Evolutionary conservation across 768 basidiomycete genomes (phyloP).

Genomic region (Lentinula lateritia): DNA sequence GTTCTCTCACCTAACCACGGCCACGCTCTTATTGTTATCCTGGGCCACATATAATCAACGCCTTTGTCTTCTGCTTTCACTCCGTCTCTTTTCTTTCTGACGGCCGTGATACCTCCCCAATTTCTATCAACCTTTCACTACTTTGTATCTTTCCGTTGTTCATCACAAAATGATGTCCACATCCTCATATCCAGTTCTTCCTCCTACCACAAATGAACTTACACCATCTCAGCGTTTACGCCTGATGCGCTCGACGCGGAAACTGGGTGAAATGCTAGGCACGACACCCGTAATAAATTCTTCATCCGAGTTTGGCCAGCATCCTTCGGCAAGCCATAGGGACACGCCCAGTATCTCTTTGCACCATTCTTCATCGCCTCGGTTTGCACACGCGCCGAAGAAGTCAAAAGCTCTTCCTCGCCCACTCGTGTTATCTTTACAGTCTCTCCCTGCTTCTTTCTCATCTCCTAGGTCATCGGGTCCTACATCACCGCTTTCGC

Average conservation of each 20-base stretch:
- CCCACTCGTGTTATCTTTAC: slow-evolving; percentile 6
- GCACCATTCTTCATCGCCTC: slow-evolving; percentile 1
- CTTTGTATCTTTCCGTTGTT: too few species aligned
- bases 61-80: not conserved
- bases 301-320: slow-evolving; percentile 2
- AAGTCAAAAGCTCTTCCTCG: slow-evolving; percentile 8
- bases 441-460: slow-evolving; percentile 3
- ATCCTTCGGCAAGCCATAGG: slow-evolving; percentile 5
- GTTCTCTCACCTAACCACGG: not conserved
- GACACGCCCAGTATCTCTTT: slow-evolving; percentile 3
- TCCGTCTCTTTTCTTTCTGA: not conserved
- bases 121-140: not conserved
- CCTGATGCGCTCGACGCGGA: slow-evolving; percentile 53
- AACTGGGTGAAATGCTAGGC: slow-evolving; percentile 51
- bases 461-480: not conserved
- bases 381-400: not conserved
- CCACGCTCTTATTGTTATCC: not conserved
- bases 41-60: not conserved
- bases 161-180: not conserved
- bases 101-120: not conserved
- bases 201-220: not conserved
- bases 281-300: slow-evolving; percentile 31
- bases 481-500: not conserved
- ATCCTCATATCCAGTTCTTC: not conserved
- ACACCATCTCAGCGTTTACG: slow-evolving; percentile 27